Evolutionary conservation across 371 early-diverging fungal species (phyloP), one percentile per base, ranked within the genome.

Genomic region (Apophysomyces elegans): DNA sequence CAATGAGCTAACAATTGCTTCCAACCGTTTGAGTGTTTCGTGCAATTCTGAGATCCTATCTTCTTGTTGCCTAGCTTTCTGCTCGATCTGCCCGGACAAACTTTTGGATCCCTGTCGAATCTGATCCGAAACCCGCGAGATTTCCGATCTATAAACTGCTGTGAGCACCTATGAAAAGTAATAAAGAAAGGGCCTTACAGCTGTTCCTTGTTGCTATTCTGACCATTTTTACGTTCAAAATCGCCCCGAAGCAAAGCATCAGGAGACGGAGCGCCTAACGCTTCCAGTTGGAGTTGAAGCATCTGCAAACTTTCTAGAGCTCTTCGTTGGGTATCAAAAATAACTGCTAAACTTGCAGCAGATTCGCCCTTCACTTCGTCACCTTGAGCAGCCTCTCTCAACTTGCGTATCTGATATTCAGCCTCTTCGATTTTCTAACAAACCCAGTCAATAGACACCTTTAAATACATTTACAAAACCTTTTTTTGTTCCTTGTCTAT

Each of bases 301-400:
- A 72, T 75, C 59, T 88, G 86, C 39, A 93, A 71, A 12, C 84
- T 83, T 64, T 91, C 93, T 41, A 91, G 75, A 37, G 90, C 83
- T 46, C 88, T 78, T 69, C 80, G 83, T 66, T 93, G 92, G 9
- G 89, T 88, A 54, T 91, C 91, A 54, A 72, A 74, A 6, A 87
- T 73, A 14, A 74, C 67, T 71, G 74, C 81, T 69, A 82, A 60
- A 11, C 70, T 78, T 7, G 71, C 76, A 36, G 71, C 45, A 5
- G 67, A 59, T 68, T 78, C 80, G 3, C 50, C 58, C 11, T 57
- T 59, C 9, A 64, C 71, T n/a, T 72, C 64, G 4, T 76, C 77
- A 54, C 70, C 64, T 39, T 77, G 62, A 6, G 72, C 66, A 11
- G 69, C 74, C 21, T 75, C 70, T 35, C 80, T 76, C 65, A 90